These are phyloP conservation scores for Geoglossum cookeanum DNA, from an alignment of 2,329 filamentous ascomycete genomes.

Conservation along the genomic window DNA sequence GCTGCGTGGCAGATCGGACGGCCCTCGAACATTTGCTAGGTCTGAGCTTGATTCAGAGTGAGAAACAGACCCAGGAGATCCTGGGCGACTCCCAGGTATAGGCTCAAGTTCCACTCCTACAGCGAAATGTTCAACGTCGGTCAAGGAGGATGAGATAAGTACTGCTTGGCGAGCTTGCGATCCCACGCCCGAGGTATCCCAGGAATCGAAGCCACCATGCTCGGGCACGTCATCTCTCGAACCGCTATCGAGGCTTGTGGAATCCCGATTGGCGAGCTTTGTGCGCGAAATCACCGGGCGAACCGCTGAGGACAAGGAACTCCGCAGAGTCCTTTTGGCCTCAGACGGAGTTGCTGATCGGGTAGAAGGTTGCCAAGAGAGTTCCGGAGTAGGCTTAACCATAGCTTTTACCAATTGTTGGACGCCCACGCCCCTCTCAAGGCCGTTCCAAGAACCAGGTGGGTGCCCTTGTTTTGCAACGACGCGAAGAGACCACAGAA, in stretches of 20 bases:
- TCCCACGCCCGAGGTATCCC: slow-evolving; percentile 54
- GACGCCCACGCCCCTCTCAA: background rate
- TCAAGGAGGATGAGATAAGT: slow-evolving; percentile 28
- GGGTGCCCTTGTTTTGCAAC: background rate
- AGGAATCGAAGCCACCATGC: slow-evolving; percentile 53
- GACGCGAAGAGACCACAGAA: slow-evolving; percentile 10
- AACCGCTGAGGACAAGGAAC: slow-evolving; percentile 9
- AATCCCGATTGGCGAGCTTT: slow-evolving; percentile 7
- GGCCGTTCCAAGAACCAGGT: background rate
- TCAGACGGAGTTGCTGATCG: slow-evolving; percentile 4
- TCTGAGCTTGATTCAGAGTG: slow-evolving; percentile 35
- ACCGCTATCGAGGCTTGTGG: slow-evolving; percentile 6
- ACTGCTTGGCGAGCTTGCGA: slow-evolving; percentile 40
- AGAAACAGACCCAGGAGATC: slow-evolving; percentile 32
- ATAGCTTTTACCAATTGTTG: background rate
- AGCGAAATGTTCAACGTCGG: slow-evolving; percentile 13
- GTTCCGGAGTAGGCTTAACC: background rate
- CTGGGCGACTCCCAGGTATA: slow-evolving; percentile 47
- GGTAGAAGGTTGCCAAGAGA: background rate
- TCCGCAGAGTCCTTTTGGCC: slow-evolving; percentile 8
- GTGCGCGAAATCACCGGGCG: slow-evolving; percentile 9
- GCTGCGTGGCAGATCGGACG: background rate
- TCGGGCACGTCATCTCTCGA: slow-evolving; percentile 15
- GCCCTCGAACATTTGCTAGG: slow-evolving; percentile 19
- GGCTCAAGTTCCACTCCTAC: slow-evolving; percentile 41